Conservation (phyloP, 179 eudicot species). For the Dionaea muscipula region DNA sequence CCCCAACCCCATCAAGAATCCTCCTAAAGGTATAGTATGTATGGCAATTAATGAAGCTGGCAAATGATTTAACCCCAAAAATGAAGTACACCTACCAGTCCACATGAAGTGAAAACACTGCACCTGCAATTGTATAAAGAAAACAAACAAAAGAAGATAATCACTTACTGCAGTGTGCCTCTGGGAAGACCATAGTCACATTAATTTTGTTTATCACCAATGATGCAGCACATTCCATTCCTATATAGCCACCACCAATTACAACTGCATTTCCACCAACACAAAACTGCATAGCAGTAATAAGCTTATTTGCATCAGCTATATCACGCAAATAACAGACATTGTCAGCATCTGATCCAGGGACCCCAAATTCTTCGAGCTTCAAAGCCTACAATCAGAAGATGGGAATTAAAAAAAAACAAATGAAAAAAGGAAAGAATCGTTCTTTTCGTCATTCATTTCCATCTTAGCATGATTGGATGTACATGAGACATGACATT, state of each 20-base stretch:
- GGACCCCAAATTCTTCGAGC: constrained; percentile 96
- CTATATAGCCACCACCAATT: constrained; percentile 96
- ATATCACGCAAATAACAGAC: constrained; percentile 87
- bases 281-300: constrained; percentile 50
- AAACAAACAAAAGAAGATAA: neutral
- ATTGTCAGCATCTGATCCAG: constrained; percentile 74
- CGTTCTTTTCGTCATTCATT: no score
- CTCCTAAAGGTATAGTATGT: no score
- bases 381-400: constrained; percentile 59
- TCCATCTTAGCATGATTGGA: no score
- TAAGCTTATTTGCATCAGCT: constrained; percentile 81
- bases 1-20: no score
- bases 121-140: neutral
- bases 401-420: constrained; percentile 11
- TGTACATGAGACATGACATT: neutral
- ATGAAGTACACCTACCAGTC: no score
- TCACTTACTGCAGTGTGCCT: constrained; percentile 79
- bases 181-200: constrained; percentile 96
- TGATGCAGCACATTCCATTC: constrained; percentile 98
- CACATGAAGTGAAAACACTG: no score
- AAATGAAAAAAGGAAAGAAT: no score
- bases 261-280: constrained; percentile 83
- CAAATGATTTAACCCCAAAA: no score
- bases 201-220: constrained; percentile 82
- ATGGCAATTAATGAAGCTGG: no score